Evolutionary conservation across 495 filamentous ascomycete species (phyloP).

Genomic region (Lepraria neglecta): DNA sequence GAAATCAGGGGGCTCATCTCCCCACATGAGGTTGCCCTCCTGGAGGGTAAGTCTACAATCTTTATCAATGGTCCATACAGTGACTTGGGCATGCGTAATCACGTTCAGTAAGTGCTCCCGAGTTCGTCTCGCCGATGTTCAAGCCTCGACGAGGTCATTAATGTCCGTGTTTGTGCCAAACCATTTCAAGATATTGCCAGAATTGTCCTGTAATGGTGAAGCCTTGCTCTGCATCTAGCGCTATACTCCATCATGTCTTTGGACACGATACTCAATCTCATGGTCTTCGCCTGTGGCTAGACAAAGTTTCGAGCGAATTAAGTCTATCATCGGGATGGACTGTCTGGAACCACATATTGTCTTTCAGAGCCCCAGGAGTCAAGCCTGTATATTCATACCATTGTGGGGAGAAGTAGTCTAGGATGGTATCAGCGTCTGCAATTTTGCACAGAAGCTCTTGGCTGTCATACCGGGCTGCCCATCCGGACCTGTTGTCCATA

Average conservation of each 20-base stretch:
- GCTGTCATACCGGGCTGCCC: not conserved
- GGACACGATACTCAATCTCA: constrained; percentile 62
- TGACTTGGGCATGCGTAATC: constrained; percentile 60
- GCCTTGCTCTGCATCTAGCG: constrained; percentile 67
- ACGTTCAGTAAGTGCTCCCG: constrained; percentile 59
- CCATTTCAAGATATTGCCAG: constrained; percentile 62
- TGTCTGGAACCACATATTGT: constrained; percentile 33
- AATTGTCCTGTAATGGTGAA: constrained; percentile 54
- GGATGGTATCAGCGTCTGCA: not conserved
- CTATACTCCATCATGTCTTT: constrained; percentile 55
- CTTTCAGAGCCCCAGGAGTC: constrained; percentile 45
- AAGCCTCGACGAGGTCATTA: constrained; percentile 47
- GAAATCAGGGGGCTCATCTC: constrained; percentile 32
- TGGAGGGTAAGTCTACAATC: constrained; percentile 53
- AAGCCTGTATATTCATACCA: constrained; percentile 71
- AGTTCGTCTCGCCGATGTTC: constrained; percentile 52
- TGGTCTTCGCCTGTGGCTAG: constrained; percentile 51
- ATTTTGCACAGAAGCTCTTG: not conserved
- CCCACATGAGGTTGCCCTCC: constrained; percentile 55
- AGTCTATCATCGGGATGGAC: constrained; percentile 54
- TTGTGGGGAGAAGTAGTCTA: constrained; percentile 59
- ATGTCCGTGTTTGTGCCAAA: constrained; percentile 46
- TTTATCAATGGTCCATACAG: constrained; percentile 59
- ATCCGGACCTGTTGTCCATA: not conserved
- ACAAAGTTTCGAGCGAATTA: constrained; percentile 46